Evolutionary conservation across 2,329 filamentous ascomycete genomes (phyloP).

Genomic region (Ceratocystis destructans): DNA sequence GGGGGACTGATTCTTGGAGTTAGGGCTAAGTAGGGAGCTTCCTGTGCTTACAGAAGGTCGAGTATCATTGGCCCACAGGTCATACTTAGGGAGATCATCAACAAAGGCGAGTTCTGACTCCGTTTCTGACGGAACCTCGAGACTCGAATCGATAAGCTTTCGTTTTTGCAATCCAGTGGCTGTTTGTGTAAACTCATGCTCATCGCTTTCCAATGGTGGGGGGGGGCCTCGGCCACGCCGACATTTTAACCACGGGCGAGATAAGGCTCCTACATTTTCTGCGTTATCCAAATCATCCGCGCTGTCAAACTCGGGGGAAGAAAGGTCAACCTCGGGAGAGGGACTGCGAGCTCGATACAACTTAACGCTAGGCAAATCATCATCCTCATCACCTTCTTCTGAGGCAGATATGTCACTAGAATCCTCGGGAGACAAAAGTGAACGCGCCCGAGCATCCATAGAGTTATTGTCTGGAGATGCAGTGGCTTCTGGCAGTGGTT

Average conservation of each 20-base stretch:
- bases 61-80: conserved; percentile 19
- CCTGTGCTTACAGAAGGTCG: conserved; percentile 27
- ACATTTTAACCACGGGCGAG: conserved; percentile 26
- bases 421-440: conserved; percentile 70
- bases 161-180: conserved; percentile 67
- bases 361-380: neutral
- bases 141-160: conserved; percentile 38
- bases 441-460: conserved; percentile 23
- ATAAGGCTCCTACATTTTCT: conserved; percentile 35
- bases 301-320: conserved; percentile 64
- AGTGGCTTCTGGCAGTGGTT: conserved; percentile 52
- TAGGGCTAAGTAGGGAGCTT: conserved; percentile 21
- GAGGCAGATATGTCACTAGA: conserved; percentile 50
- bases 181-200: conserved; percentile 93
- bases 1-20: conserved; percentile 19
- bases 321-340: conserved; percentile 86
- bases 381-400: conserved; percentile 27
- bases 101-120: conserved; percentile 28
- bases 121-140: conserved; percentile 19
- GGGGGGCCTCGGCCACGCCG: conserved; percentile 52
- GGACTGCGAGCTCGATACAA: conserved; percentile 65
- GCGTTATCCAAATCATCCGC: conserved; percentile 45
- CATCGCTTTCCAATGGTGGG: conserved; percentile 82
- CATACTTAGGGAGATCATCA: conserved; percentile 28
- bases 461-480: neutral